Base-by-base conservation (phyloP, 306 rosid genomes). In the Potentilla sterilis region DNA sequence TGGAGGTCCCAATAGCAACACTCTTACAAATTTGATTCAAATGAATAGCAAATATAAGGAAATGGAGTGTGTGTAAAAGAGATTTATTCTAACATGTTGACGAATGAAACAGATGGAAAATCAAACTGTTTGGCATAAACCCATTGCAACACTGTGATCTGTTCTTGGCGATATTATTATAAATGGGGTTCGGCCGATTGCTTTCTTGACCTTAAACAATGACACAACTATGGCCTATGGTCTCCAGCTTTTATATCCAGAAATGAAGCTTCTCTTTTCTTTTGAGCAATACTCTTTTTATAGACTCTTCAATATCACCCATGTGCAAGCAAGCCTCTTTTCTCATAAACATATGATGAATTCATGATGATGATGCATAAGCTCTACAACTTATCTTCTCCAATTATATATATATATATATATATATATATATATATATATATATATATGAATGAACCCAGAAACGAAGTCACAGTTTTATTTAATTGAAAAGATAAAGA, bases 321-420 rank as follows among this genome's bases (percentile, higher is more conserved):
- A 66, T 76, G 73, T 76, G 73, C 73, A 49, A n/a, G 9, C 38
- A 55, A 13, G 67, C 46, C 44, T 16, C 3, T 64, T 35, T 57
- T 64, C 63, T 61, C 13, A 9, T 22, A 4, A 11, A 24, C 40
- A 5, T 1, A 12, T n/a, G 24, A 13, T 15, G 69, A 4, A 10
- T 34, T 49, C 1, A 34, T 34, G 43, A 35, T 34, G 42, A 74
- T 74, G 77, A 73, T 55, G 64, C 54, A 67, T 77, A 77, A 77
- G 75, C 75, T 19, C 22, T 43, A 43, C 69, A 69, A 44, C 80
- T 77, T 77, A 77, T 77, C 61, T 68, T 68, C 69, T 14, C n/a
- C 35, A 16, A 59, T 73, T 55, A 72, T 38, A 72, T 72, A 41
- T 32, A 58, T 2, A n/a, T n/a, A n/a, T 55, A 72, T 38, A 72